These are phyloP conservation scores for Parathielavia appendiculata DNA, from an alignment of 495 filamentous ascomycete species.

Conservation along the genomic window DNA sequence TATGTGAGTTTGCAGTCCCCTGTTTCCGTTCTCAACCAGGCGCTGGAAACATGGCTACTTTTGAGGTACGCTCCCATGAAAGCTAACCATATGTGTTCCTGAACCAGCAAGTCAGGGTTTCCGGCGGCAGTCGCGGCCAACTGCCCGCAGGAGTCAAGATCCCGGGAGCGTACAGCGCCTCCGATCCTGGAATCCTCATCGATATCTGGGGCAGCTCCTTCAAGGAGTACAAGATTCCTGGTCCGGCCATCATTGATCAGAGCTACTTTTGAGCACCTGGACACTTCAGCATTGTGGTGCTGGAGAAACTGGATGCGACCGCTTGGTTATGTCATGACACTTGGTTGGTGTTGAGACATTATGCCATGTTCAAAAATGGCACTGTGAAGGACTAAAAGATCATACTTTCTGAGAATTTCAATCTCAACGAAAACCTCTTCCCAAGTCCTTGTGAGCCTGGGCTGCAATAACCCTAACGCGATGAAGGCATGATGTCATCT, in stretches of 20 bases:
- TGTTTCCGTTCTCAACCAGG: too few relatives aligned
- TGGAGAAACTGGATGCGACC: background rate
- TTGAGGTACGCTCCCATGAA: too few relatives aligned
- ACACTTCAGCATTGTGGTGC: background rate
- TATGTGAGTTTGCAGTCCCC: slow-evolving; percentile 33
- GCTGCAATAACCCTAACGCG: slow-evolving; percentile 9
- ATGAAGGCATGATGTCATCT: background rate
- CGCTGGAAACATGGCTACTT: too few relatives aligned
- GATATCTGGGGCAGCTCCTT: slow-evolving; percentile 44
- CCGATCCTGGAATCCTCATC: slow-evolving; percentile 49
- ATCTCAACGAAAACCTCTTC: too few relatives aligned
- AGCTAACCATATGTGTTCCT: slow-evolving; percentile 22
- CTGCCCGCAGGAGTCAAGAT: slow-evolving; percentile 42
- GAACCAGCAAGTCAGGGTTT: slow-evolving; percentile 41
- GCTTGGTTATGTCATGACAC: too few relatives aligned
- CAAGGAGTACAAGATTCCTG: slow-evolving; percentile 34
- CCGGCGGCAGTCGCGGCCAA: slow-evolving; percentile 31
- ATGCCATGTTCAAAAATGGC: too few relatives aligned
- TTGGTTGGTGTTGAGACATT: too few relatives aligned
- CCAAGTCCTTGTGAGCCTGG: too few relatives aligned
- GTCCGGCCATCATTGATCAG: slow-evolving; percentile 26
- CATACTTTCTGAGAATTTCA: background rate
- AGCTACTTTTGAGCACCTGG: slow-evolving; percentile 25
- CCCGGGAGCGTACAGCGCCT: slow-evolving; percentile 45
- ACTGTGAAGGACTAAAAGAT: too few relatives aligned